Evolutionary conservation across 495 filamentous ascomycete genomes (phyloP).

Genomic region (Cetradonia linearis): DNA sequence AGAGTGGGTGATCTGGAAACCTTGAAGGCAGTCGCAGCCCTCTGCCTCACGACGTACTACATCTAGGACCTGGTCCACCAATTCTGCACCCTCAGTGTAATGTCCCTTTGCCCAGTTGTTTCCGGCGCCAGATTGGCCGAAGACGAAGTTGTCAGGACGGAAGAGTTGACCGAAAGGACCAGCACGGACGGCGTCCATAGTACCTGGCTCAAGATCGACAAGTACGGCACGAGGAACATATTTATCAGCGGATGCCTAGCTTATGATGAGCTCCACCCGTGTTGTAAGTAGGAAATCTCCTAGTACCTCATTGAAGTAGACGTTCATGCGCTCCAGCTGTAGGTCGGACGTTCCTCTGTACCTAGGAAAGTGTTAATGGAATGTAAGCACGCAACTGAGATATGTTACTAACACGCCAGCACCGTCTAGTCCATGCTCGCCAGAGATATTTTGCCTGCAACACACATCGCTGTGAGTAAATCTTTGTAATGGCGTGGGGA

Average conservation of each 20-base stretch:
- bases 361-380: conserved; percentile 38
- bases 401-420: conserved; percentile 66
- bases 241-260: conserved; percentile 86
- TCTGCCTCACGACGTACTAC: conserved; percentile 98
- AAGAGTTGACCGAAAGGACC: conserved; percentile 99
- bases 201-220: conserved; percentile 94
- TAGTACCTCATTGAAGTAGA: conserved; percentile 99
- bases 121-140: conserved; percentile 97
- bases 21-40: conserved; percentile 98
- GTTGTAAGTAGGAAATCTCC: not conserved
- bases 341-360: conserved; percentile 98
- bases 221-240: conserved; percentile 99
- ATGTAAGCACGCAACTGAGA: conserved; percentile 6
- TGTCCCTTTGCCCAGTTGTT: conserved; percentile 99
- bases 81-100: conserved; percentile 99
- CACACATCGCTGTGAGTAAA: conserved; percentile 19
- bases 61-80: conserved; percentile 96
- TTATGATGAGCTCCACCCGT: not conserved
- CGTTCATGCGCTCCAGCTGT: conserved; percentile 99
- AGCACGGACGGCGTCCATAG: conserved; percentile 98
- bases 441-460: conserved; percentile 85
- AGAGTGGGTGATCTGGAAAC: conserved; percentile 99
- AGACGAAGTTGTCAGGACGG: conserved; percentile 99
- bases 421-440: conserved; percentile 97
- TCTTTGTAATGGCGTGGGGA: conserved; percentile 10